Percentiles rank a stretch among this genome's conserved stretches.
Conservation (phyloP, 2,329 filamentous ascomycete genomes). For the Aspergillus fischeri region DNA sequence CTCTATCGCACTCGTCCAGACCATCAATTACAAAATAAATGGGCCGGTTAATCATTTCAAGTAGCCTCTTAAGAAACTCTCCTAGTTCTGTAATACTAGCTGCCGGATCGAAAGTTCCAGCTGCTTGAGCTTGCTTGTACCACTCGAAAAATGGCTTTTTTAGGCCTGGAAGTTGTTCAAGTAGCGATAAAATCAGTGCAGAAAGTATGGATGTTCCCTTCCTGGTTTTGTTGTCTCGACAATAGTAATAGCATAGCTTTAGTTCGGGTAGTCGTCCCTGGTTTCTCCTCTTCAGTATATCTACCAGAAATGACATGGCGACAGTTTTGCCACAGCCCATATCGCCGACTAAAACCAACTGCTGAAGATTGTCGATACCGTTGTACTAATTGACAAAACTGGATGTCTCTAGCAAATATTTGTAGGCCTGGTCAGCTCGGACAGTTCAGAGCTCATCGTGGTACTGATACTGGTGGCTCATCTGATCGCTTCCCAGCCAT, state of each 20-base stretch:
- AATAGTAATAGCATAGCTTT: conserved; percentile 28
- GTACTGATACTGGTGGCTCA: conserved; percentile 9
- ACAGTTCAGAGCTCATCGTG: conserved; percentile 7
- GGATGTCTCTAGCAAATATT: conserved; percentile 10
- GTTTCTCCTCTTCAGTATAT: conserved; percentile 11
- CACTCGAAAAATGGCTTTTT: conserved; percentile 14
- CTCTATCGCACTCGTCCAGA: conserved; percentile 25
- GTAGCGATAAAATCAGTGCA: conserved; percentile 14
- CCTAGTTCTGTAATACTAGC: conserved; percentile 9
- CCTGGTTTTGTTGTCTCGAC: conserved; percentile 20
- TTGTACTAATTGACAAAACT: conserved; percentile 14
- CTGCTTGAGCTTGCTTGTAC: conserved; percentile 11
- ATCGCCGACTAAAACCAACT: conserved; percentile 14
- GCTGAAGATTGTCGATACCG: conserved; percentile 5
- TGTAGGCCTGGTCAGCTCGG: conserved; percentile 13
- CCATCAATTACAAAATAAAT: conserved; percentile 23
- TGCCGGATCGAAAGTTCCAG: conserved; percentile 12
- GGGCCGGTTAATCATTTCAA: conserved; percentile 11
- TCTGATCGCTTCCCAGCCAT: conserved; percentile 13
- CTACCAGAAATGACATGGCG: conserved; percentile 14
- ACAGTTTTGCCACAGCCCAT: conserved; percentile 19
- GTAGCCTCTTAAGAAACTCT: conserved; percentile 11
- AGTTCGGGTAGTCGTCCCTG: conserved; percentile 12
- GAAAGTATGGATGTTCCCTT: conserved; percentile 14
- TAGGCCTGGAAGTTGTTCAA: conserved; percentile 14